These are phyloP conservation scores for Verbascum thapsus DNA, from an alignment of 257 asterid genomes.

Conservation along the genomic window DNA sequence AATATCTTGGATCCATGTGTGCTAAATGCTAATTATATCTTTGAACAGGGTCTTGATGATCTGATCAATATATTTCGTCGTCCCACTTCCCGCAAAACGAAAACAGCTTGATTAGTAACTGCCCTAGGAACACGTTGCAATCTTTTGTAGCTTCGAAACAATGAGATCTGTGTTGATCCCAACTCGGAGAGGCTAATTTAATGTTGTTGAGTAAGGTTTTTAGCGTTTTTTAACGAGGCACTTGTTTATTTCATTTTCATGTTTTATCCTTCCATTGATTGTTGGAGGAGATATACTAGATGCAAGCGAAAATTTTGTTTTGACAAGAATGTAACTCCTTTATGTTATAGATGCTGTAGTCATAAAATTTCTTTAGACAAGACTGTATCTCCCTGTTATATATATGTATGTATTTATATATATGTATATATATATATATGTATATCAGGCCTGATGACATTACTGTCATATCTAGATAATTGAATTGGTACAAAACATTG, in stretches of 20 bases:
- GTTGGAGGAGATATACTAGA: conserved; percentile 29
- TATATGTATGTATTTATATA: too few relatives aligned
- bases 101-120: conserved; percentile 44
- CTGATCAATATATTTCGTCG: conserved; percentile 90
- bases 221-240: conserved; percentile 23
- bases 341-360: too few relatives aligned
- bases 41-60: conserved; percentile 86
- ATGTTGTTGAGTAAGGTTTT: conserved; percentile 12
- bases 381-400: too few relatives aligned
- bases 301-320: conserved; percentile 23
- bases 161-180: conserved; percentile 24
- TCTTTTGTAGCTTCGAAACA: conserved; percentile 32
- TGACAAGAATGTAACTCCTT: conserved; percentile 15
- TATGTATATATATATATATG: too few relatives aligned
- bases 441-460: too few relatives aligned
- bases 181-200: conserved; percentile 1
- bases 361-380: too few relatives aligned
- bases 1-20: too few relatives aligned
- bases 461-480: too few relatives aligned
- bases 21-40: conserved; percentile 2
- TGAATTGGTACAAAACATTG: too few relatives aligned
- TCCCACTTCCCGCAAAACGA: conserved; percentile 81
- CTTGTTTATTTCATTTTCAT: not conserved
- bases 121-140: conserved; percentile 11
- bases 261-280: not conserved